Percentiles rank a stretch among this genome's conserved stretches.
Conservation (phyloP, 257 asterid genomes). For the Solanum corneliomulleri region DNA sequence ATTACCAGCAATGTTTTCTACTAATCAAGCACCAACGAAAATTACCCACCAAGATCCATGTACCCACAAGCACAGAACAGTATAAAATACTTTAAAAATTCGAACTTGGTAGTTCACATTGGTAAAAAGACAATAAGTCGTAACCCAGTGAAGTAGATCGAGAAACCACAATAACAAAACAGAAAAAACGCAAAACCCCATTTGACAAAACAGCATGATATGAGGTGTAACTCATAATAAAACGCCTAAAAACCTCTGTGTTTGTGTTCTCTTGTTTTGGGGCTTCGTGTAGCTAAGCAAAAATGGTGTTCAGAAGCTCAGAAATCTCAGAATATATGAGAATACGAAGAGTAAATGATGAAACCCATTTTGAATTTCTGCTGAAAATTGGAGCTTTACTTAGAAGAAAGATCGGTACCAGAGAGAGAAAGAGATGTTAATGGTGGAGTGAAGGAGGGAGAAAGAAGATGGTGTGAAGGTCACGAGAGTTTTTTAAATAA, state of each 20-base stretch:
- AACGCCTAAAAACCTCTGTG: not conserved
- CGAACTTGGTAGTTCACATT: not conserved
- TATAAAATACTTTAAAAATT: not conserved
- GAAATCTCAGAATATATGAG: not conserved
- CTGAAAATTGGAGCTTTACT: not conserved
- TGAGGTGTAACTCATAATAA: not conserved
- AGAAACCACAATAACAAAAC: not conserved
- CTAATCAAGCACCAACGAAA: not conserved
- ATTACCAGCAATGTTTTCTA: not conserved
- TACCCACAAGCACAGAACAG: not conserved
- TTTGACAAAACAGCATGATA: not conserved
- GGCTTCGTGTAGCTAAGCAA: not conserved
- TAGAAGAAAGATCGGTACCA: slow-evolving; percentile 5
- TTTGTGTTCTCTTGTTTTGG: not conserved
- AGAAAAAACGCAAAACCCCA: not conserved
- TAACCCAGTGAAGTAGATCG: not conserved
- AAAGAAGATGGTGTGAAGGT: slow-evolving; percentile 33
- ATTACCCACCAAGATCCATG: not conserved
- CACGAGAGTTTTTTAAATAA: slow-evolving; percentile 51
- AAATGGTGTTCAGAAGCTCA: not conserved
- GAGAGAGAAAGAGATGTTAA: slow-evolving; percentile 4
- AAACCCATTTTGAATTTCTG: not conserved
- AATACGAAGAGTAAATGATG: not conserved
- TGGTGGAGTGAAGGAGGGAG: slow-evolving; percentile 53
- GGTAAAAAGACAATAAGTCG: not conserved